Base-by-base conservation (phyloP, 176 grass and related monocot genomes). In the Secale cereale region DNA sequence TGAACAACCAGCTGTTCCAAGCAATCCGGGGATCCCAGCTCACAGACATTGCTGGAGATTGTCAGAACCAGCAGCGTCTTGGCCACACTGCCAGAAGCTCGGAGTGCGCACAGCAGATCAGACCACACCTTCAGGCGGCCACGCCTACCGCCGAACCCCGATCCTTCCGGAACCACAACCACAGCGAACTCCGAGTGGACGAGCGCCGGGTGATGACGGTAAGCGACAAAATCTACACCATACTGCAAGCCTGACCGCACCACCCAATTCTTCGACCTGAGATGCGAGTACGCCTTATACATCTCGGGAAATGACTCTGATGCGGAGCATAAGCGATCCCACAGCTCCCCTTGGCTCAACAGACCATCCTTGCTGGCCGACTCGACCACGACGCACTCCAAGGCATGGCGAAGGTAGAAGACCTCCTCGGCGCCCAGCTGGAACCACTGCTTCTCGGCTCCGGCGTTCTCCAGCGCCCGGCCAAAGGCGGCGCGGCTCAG, bases 131-230 rank as follows among this genome's bases (percentile, higher is more conserved):
- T 82, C 36, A 98, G 7, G 15, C 83, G 70, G 66, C 45, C 43
- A 46, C 82, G 69, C 15, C 61, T 85, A 13, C 9, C 5, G 3
- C 77, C 65, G 0, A 81, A 85, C 7, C 0, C 65, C 22, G 16
- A 33, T 1, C 60, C 70, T 83, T 97, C 86, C 8, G 59, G 67
- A 70, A 89, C 79, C 7, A 93, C 79, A 16, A 91, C 74, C 3
- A 91, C 95, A 1, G 92, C 70, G 72, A 94, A 97, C 79, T 97
- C 92, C 2, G 94, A 92, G 43, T 93, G 95, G 22, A 97, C 79
- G 1, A 97, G 71, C 22, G 84, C 86, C 2, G 92, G 90, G 71
- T 97, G 95, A 48, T 94, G 95, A 26, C 88, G 70, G 74, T 97
- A 97, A 35, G 90, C 95, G 10, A 94, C 86, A n/a, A 89, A 94